These are phyloP conservation scores for Phoma sp. DNA, from an alignment of 2,329 filamentous ascomycete species.

Conservation along the genomic window DNA sequence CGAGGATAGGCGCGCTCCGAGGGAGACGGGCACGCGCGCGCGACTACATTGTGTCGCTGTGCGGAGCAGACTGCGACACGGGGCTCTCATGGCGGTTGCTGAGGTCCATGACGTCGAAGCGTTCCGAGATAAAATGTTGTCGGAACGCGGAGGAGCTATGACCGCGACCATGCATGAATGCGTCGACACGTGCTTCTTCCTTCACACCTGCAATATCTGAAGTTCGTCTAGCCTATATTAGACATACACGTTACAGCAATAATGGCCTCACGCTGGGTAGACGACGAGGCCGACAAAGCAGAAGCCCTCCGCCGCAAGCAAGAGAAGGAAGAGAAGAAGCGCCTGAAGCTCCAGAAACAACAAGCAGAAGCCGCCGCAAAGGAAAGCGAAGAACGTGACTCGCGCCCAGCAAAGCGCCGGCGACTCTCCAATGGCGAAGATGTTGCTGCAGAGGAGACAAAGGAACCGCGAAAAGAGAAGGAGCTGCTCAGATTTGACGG, in stretches of 20 bases:
- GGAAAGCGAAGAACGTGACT: slow-evolving; percentile 22
- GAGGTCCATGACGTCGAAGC: slow-evolving; percentile 43
- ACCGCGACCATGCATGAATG: slow-evolving; percentile 32
- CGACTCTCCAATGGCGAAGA: slow-evolving; percentile 64
- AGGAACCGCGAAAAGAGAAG: slow-evolving; percentile 48
- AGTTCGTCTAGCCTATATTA: slow-evolving; percentile 24
- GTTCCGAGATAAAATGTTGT: slow-evolving; percentile 35
- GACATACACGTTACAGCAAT: neutral
- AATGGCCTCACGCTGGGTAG: slow-evolving; percentile 82
- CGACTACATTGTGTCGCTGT: slow-evolving; percentile 30
- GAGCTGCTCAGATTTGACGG: slow-evolving; percentile 76
- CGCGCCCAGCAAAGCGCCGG: slow-evolving; percentile 63
- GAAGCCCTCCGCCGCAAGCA: slow-evolving; percentile 74
- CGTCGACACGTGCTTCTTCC: slow-evolving; percentile 6
- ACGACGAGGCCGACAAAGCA: slow-evolving; percentile 80
- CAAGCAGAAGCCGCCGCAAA: slow-evolving; percentile 61
- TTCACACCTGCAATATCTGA: neutral
- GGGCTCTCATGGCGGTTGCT: slow-evolving; percentile 39
- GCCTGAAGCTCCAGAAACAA: slow-evolving; percentile 81
- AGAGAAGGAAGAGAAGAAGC: slow-evolving; percentile 90
- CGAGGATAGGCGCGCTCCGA: slow-evolving; percentile 53
- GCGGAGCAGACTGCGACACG: slow-evolving; percentile 36
- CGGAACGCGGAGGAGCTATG: slow-evolving; percentile 45
- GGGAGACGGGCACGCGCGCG: no score
- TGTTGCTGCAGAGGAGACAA: slow-evolving; percentile 29